Evolutionary conservation across 2,329 filamentous ascomycete species (phyloP), one percentile per base, ranked within the genome.

Genomic region (Bipolaris bicolor): DNA sequence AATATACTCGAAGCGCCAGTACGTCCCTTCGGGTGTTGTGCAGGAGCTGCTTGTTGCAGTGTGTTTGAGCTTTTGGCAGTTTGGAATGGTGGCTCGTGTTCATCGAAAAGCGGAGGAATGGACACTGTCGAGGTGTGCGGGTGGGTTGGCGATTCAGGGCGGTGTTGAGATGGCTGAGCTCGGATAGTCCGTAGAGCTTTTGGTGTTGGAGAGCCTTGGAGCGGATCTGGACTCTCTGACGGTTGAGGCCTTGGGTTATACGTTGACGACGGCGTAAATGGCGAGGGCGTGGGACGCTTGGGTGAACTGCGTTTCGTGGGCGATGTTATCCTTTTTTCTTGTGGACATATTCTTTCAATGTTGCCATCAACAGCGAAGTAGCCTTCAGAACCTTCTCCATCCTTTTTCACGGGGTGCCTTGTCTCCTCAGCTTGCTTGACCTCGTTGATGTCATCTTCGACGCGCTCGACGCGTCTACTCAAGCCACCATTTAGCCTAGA

Each of bases 211-310:
- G 67, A 66, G 44, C 31, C 52, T 43, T 71, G 67, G 2, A 75
- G 61, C 1, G 69, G 68, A 58, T 75, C 72, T n/a, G 72, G 71
- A 39, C 72, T 75, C 40, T 73, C 71, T 46, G 58, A 61, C n/a
- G 34, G 56, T 31, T 63, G 55, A 47, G 45, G 24, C 29, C n/a
- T 43, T 11, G 26, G 36, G 11, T 24, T 16, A 10, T 48, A 49
- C 10, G 56, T 56, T 16, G 55, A 44, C 7, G 26, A 36, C 9
- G 65, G 66, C 53, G 68, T 67, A 40, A 65, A 55, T n/a, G 67
- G 62, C 43, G 67, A 70, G 9, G 58, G 51, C 15, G 64, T 60
- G 26, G 63, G 65, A 46, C 60, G 63, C 41, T 18, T 51, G 15
- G 56, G 59, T 34, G 53, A 59, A 29, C n/a, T 48, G 31, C n/a